Percentiles rank a stretch among this genome's conserved stretches.
phyloP scores from a whole-genome alignment of 2,329 filamentous ascomycete species.

The Paradendryphiella salina region DNA sequence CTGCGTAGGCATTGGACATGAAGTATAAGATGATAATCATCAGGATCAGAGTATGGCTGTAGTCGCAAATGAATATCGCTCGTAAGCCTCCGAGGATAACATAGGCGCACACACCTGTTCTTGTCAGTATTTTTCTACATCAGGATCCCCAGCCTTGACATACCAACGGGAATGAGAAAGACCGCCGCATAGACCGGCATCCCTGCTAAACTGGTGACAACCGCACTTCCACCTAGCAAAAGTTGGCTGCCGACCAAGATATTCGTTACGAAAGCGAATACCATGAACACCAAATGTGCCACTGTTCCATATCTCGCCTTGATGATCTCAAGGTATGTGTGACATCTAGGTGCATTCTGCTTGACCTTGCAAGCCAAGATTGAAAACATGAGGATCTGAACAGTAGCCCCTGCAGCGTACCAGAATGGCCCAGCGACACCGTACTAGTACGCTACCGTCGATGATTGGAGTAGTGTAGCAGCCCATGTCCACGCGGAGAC shows the following conservation, averaged over 20 bases:
- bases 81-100: slow-evolving; percentile 46
- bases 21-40: slow-evolving; percentile 53
- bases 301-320: slow-evolving; percentile 46
- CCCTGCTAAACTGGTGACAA: slow-evolving; percentile 50
- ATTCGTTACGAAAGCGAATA: slow-evolving; percentile 50
- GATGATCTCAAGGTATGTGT: slow-evolving; percentile 51
- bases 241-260: slow-evolving; percentile 51
- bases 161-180: slow-evolving; percentile 50
- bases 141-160: background rate
- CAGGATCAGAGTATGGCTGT: slow-evolving; percentile 48
- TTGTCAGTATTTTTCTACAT: slow-evolving; percentile 6
- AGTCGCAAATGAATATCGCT: slow-evolving; percentile 50
- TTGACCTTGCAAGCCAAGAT: slow-evolving; percentile 52
- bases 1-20: slow-evolving; percentile 50
- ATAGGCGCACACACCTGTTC: slow-evolving; percentile 41
- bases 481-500: slow-evolving; percentile 57
- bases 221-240: slow-evolving; percentile 50
- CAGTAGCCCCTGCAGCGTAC: slow-evolving; percentile 52
- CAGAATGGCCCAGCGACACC: slow-evolving; percentile 41
- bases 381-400: slow-evolving; percentile 52
- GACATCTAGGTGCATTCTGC: slow-evolving; percentile 46
- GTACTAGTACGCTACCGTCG: slow-evolving; percentile 37
- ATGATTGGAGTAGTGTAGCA: slow-evolving; percentile 46
- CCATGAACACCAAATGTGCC: slow-evolving; percentile 48
- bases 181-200: slow-evolving; percentile 52